phyloP scores from a whole-genome alignment of 805 yeast species.

The Kuraishia capsulata region DNA sequence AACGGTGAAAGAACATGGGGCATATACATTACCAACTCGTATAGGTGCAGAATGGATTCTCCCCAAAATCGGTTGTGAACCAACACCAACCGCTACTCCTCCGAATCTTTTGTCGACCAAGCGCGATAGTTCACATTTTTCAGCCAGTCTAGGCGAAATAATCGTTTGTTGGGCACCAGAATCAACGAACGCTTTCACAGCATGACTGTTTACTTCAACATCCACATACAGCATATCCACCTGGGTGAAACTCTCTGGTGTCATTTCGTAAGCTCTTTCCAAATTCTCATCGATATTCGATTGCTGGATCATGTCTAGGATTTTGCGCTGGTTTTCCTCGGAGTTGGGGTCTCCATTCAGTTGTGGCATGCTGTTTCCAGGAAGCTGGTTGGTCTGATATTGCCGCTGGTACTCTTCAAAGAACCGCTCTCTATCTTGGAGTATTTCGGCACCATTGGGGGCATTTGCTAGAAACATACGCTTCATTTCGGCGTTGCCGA shows the following conservation, averaged over 20 bases:
- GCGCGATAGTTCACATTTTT: conserved; percentile 56
- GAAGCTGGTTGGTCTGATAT: not conserved
- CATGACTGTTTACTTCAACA: conserved; percentile 68
- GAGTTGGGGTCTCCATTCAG: conserved; percentile 45
- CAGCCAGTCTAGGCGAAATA: conserved; percentile 70
- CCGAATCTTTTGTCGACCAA: conserved; percentile 71
- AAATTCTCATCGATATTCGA: conserved; percentile 74
- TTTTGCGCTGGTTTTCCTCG: conserved; percentile 57
- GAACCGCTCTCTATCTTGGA: conserved; percentile 42
- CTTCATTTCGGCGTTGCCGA: conserved; percentile 26
- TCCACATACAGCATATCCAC: conserved; percentile 81
- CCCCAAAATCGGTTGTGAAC: conserved; percentile 70
- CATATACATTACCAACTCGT: conserved; percentile 54
- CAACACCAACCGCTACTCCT: conserved; percentile 90
- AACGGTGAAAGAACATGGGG: conserved; percentile 64
- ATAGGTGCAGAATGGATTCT: conserved; percentile 84
- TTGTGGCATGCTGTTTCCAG: not conserved
- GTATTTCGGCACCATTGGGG: conserved; percentile 37
- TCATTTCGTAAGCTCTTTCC: conserved; percentile 70
- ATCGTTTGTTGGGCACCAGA: conserved; percentile 93
- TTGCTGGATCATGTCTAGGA: conserved; percentile 59
- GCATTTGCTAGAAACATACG: conserved; percentile 23
- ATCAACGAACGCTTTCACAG: conserved; percentile 89
- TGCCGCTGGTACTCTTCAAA: not conserved
- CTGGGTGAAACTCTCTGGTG: conserved; percentile 83